Evolutionary conservation across 139 green algal species (phyloP), one percentile per base, ranked within the genome.

Genomic region (Auxenochlorella pyrenoidosa): DNA sequence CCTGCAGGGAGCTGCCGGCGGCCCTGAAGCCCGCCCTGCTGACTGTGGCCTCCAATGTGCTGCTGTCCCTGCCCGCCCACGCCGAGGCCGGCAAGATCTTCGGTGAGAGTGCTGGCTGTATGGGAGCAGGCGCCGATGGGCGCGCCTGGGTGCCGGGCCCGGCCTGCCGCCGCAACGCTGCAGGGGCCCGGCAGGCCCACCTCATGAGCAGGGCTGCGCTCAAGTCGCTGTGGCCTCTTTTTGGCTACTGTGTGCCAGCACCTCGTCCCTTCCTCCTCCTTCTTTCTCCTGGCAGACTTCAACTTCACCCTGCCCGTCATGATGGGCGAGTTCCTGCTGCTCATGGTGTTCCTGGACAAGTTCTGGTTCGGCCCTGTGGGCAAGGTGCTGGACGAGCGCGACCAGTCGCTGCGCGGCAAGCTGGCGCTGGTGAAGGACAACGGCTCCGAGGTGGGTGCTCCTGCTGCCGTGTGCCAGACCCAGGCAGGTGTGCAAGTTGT

Each of bases 301-400:
- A 96, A 97, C 90, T 18, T 94, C 76, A 97, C 95, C 44, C 82
- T 96, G 77, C 95, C 92, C 34, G 81, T 96, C 86, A 98, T 97
- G 95, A 92, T 90, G 44, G 88, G 76, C 83, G 87, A 98, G 93
- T 97, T 98, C 90, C 91, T 98, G 59, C 88, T 97, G 19, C 92
- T 97, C 54, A 98, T 98, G 95, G 96, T 98, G 68, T 97, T 98
- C 90, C 93, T 98, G 63, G 96, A 98, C 79, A 98, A 98, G 95
- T 92, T 91, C 86, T 98, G 96, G 96, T 98, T 98, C 88, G 92
- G 78, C 34, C 96, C 96, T 26, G 95, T 98, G 26, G 96, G 96
- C 85, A 95, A 95, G 85, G 91, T 96, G 40, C 92, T 98, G 70
- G 96, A 98, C 90, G 94, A 96, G 85, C 95, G 96, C 75, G 96